Evolutionary conservation across 1,139 yeast genomes (phyloP), one percentile per base, ranked within the genome.

Genomic region (Waltiozyma solani): DNA sequence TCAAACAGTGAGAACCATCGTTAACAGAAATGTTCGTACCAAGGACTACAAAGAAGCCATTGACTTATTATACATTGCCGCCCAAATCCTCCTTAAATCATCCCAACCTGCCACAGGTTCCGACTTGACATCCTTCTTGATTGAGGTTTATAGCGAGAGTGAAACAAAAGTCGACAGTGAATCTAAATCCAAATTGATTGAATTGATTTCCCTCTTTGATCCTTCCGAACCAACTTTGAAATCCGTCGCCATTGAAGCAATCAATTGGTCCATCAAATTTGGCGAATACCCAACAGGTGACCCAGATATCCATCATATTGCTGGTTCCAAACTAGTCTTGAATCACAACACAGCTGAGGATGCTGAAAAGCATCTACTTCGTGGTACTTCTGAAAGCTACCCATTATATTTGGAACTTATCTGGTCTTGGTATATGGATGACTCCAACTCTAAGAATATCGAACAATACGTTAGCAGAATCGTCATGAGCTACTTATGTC

Each of bases 1-100:
- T 56, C 97, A 89, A 59, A 89, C 95, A 0, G 69, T 89, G 38
- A 67, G 96, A 52, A 86, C 96, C 9, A 81, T 89, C 42, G 86
- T 84, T 35, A 86, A 87, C 48, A 68, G 98, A 54, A 81, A 84
- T 53, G 79, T 83, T 35, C 76, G 85, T 47, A 59, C 79, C 26
- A 74, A 76, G 46, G 76, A 81, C 45, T 84, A 71, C 56, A 59
- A 61, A 5, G 80, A 80, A 34, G 95, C 96, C 11, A 68, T 76
- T 39, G 87, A 83, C 40, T 63, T 87, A 42, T 67, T 89, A 32
- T 74, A 73, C 51, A 77, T 78, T 50, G 87, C 91, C 33, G 71
- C 93, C 0, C 64, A 74, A 43, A 74, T 80, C 25, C 69, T 89
- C 42, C 66, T 83, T 29, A 71, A 73, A 43, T 82, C 82, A 41